These are phyloP conservation scores for Xylaria bambusicola DNA, from an alignment of 495 filamentous ascomycete species.

Conservation along the genomic window DNA sequence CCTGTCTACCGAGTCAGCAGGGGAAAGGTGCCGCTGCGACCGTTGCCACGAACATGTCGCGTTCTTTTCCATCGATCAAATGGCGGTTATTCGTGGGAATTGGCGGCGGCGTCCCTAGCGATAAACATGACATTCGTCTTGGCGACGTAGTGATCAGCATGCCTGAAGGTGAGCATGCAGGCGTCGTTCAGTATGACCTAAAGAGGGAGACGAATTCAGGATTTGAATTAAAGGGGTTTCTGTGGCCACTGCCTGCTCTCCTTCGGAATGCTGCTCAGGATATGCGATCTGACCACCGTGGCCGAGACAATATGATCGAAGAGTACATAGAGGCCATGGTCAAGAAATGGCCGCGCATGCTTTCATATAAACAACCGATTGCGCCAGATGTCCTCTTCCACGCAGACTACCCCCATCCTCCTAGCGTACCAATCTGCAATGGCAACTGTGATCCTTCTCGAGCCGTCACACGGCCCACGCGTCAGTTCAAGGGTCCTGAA, in stretches of 20 bases:
- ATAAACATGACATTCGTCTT: neutral
- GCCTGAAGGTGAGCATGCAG: neutral
- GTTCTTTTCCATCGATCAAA: neutral
- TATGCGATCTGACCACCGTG: neutral
- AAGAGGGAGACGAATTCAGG: neutral
- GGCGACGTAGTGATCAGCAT: neutral
- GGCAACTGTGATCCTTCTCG: no score
- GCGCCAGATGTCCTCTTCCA: no score
- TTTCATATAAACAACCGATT: no score
- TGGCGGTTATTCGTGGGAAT: neutral
- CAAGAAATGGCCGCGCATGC: no score
- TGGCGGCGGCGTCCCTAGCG: neutral
- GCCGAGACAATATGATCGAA: neutral
- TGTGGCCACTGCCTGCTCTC: neutral
- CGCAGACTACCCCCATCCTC: no score
- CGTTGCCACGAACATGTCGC: neutral
- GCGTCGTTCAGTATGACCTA: neutral
- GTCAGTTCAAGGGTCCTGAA: no score
- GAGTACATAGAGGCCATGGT: no score
- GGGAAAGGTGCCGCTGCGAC: conserved; percentile 3
- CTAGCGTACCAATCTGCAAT: no score
- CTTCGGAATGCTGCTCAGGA: neutral
- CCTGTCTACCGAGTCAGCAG: neutral
- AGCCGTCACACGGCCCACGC: no score
- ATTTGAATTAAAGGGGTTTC: neutral